Base-by-base conservation (phyloP, 2,329 filamentous ascomycete genomes). In the Leptographium lundbergii region DNA sequence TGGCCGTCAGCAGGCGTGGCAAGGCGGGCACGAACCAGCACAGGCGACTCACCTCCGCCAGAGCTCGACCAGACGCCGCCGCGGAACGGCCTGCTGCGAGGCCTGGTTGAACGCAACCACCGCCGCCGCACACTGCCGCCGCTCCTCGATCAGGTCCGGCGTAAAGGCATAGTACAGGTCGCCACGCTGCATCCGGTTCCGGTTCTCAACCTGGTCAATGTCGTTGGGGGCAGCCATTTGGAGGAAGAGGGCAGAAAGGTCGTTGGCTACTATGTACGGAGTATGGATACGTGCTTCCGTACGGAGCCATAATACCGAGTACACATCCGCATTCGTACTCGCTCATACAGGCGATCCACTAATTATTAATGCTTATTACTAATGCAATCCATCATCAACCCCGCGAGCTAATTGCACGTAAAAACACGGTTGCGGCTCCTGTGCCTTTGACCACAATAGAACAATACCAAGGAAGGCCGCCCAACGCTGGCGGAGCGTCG, bases 81-180 rank as follows among this genome's bases (percentile, higher is more conserved):
- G 79, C 2, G 81, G 70, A 10, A 6, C 10, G 6, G 81, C 76
- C 6, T 85, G 78, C 0, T 78, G 79, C 0, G 81, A 57, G 1
- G 64, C 60, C 14, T 58, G 54, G 70, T 90, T 91, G 73, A 84
- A 90, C 27, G 75, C 75, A 25, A 77, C 70, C 65, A 79, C 83
- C 0, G 88, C 87, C 36, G 74, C 70, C 50, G 77, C 77, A 69
- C 86, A 89, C 17, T 83, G 77, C n/a, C 74, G 72, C 22, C 89
- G 81, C 47, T 79, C 84, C 1, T 78, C 81, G 2, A 81, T 71
- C 4, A 94, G 73, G 39, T 87, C 80, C 0, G 88, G 85, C 0
- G 81, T 81, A 67, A 91, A 91, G 50, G 87, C 82, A 65, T 84
- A 80, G 70, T 90, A 91, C 13, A 92, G 77, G 68, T 92, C 84